A percentile compares a stretch with the other conserved stretches of the same genome.
These are phyloP conservation scores for Curvularia sp. DNA, from an alignment of 2,329 filamentous ascomycete species.

Conservation along the genomic window DNA sequence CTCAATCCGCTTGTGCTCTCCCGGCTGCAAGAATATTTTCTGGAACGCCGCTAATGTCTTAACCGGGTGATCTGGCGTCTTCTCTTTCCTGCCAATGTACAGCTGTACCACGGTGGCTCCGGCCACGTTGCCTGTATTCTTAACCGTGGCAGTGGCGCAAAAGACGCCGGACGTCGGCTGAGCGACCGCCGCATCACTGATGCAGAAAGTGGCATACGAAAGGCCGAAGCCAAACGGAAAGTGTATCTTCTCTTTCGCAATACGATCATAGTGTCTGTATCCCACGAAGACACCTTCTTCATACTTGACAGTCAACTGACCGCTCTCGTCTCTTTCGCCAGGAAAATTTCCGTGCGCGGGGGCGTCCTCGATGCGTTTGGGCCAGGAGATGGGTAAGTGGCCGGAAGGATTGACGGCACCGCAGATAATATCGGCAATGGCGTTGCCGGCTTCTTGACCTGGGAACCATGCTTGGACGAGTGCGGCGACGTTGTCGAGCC, in stretches of 20 bases:
- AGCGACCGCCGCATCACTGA: constrained; percentile 64
- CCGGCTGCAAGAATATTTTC: constrained; percentile 66
- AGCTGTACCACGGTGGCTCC: constrained; percentile 64
- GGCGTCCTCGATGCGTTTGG: constrained; percentile 44
- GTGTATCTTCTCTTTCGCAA: constrained; percentile 60
- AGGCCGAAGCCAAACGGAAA: constrained; percentile 52
- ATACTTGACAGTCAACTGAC: constrained; percentile 67
- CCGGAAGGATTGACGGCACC: constrained; percentile 51
- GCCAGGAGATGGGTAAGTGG: constrained; percentile 50
- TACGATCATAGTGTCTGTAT: constrained; percentile 66
- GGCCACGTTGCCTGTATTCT: constrained; percentile 59
- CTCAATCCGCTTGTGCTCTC: constrained; percentile 63
- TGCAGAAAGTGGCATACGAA: constrained; percentile 50
- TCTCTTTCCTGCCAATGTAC: constrained; percentile 61
- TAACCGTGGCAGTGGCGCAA: constrained; percentile 51
- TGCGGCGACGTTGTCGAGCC: constrained; percentile 59
- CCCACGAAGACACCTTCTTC: constrained; percentile 62
- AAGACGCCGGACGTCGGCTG: constrained; percentile 59
- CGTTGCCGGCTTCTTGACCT: constrained; percentile 53
- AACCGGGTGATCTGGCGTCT: constrained; percentile 58
- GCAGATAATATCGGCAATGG: constrained; percentile 52
- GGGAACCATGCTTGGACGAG: constrained; percentile 54
- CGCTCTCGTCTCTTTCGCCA: constrained; percentile 51
- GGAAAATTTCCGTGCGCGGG: constrained; percentile 51
- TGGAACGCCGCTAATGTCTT: constrained; percentile 74